A percentile compares a stretch with the other conserved stretches of the same genome.
Conservation (phyloP, 805 yeast genomes). For the Lipomyces sp. region DNA sequence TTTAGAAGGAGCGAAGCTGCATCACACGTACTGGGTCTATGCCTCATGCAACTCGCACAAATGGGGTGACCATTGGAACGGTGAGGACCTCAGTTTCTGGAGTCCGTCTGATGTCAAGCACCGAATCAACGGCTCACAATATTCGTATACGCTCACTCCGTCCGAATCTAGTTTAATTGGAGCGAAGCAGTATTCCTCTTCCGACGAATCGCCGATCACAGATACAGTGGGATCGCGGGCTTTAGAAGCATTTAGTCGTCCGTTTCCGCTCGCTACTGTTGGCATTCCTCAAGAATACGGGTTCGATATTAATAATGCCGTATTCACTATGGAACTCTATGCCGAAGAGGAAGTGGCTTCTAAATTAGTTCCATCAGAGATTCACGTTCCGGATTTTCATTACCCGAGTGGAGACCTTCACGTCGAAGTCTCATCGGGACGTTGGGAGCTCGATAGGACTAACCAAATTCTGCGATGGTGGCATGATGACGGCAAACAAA, state of each 20-base stretch:
- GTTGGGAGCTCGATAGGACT: conserved; percentile 56
- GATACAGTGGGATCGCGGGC: conserved; percentile 70
- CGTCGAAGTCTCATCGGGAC: conserved; percentile 61
- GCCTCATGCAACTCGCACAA: conserved; percentile 71
- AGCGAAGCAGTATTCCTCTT: neutral
- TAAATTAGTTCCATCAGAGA: conserved; percentile 54
- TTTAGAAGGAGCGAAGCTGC: conserved; percentile 70
- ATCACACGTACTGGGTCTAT: conserved; percentile 88
- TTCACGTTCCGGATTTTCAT: conserved; percentile 76
- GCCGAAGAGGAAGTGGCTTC: conserved; percentile 26
- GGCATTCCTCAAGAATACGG: conserved; percentile 63
- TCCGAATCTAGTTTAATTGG: conserved; percentile 21
- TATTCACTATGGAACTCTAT: conserved; percentile 52
- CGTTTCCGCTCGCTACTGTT: conserved; percentile 66
- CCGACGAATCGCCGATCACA: conserved; percentile 7
- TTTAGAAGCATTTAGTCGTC: conserved; percentile 73
- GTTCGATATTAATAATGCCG: conserved; percentile 59
- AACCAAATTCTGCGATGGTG: conserved; percentile 72
- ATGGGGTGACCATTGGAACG: conserved; percentile 93
- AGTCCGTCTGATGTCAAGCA: conserved; percentile 47
- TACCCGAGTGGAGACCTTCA: conserved; percentile 57
- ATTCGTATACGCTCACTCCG: conserved; percentile 1
- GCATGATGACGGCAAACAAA: conserved; percentile 56
- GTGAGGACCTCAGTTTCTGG: conserved; percentile 91
- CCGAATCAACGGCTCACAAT: conserved; percentile 8